phyloP scores from a whole-genome alignment of 805 yeast genomes.

The Suhomyces pyralidae region DNA sequence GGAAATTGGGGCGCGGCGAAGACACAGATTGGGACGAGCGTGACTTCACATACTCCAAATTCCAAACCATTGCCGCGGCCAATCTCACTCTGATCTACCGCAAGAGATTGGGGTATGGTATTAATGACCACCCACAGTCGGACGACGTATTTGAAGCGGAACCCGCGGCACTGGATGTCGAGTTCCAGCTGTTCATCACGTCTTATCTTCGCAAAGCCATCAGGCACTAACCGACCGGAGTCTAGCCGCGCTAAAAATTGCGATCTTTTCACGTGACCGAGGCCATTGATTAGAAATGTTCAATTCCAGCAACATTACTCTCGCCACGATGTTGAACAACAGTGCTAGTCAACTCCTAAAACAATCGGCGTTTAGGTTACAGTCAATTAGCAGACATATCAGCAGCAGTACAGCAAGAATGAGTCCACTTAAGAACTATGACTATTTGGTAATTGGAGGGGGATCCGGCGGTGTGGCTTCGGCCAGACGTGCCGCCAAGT shows the following conservation, averaged over 20 bases:
- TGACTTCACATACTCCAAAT: conserved; percentile 26
- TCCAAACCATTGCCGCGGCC: conserved; percentile 18
- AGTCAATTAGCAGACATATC: conserved; percentile 20
- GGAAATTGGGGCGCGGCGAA: conserved; percentile 1
- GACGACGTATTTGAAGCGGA: background rate
- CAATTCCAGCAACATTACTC: background rate
- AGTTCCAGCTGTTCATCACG: conserved; percentile 23
- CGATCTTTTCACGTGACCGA: background rate
- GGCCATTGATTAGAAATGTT: conserved; percentile 1
- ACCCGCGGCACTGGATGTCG: conserved; percentile 13
- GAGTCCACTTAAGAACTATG: conserved; percentile 60
- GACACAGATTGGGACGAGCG: conserved; percentile 1
- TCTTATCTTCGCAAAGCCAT: conserved; percentile 30
- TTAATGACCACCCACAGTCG: background rate
- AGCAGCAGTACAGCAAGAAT: conserved; percentile 25
- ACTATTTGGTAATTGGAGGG: conserved; percentile 95
- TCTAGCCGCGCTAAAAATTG: conserved; percentile 1
- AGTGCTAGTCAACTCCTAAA: conserved; percentile 5
- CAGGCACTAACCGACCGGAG: conserved; percentile 13
- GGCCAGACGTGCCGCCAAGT: conserved; percentile 91
- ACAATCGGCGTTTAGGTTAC: conserved; percentile 19
- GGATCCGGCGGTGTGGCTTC: conserved; percentile 99
- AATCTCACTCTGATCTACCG: conserved; percentile 22
- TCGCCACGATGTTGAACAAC: conserved; percentile 5
- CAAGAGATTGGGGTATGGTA: background rate